phyloP scores from a whole-genome alignment of 1,139 yeast species.

The Protomyces arabidopsidicola region DNA sequence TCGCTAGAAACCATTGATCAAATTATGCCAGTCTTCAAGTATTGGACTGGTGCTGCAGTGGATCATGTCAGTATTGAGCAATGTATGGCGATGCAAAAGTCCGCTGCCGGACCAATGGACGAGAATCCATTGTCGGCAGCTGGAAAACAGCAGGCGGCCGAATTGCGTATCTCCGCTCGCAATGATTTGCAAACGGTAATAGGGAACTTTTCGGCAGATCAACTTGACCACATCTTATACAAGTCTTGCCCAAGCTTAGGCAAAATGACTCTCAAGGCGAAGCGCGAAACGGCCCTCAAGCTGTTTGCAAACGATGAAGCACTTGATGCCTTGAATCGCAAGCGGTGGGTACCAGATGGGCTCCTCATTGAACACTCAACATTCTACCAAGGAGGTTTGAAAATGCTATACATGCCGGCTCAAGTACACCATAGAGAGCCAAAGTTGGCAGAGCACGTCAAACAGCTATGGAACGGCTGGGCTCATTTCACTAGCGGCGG shows the following conservation, averaged over 20 bases:
- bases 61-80: constrained; percentile 8
- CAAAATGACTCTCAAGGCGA: constrained; percentile 10
- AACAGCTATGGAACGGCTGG: constrained; percentile 17
- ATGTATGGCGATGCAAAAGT: constrained; percentile 24
- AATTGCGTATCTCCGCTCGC: constrained; percentile 13
- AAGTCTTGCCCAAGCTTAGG: constrained; percentile 7
- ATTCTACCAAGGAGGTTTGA: constrained; percentile 14
- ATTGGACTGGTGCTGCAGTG: constrained; percentile 19
- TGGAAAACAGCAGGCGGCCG: constrained; percentile 8
- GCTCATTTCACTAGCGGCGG: constrained; percentile 5
- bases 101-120: constrained; percentile 14
- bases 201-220: constrained; percentile 15
- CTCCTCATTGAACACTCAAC: constrained; percentile 23
- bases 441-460: constrained; percentile 15
- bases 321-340: constrained; percentile 14
- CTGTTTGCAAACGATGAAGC: constrained; percentile 24
- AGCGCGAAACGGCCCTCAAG: constrained; percentile 20
- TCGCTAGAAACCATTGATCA: constrained; percentile 19
- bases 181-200: constrained; percentile 18
- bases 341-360: constrained; percentile 23
- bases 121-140: constrained; percentile 6
- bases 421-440: constrained; percentile 17
- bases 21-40: constrained; percentile 22
- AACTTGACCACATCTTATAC: constrained; percentile 13
- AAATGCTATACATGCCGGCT: constrained; percentile 23